These are phyloP conservation scores for Oemleria cerasiformis DNA, from an alignment of 306 rosid species.

Conservation along the genomic window DNA sequence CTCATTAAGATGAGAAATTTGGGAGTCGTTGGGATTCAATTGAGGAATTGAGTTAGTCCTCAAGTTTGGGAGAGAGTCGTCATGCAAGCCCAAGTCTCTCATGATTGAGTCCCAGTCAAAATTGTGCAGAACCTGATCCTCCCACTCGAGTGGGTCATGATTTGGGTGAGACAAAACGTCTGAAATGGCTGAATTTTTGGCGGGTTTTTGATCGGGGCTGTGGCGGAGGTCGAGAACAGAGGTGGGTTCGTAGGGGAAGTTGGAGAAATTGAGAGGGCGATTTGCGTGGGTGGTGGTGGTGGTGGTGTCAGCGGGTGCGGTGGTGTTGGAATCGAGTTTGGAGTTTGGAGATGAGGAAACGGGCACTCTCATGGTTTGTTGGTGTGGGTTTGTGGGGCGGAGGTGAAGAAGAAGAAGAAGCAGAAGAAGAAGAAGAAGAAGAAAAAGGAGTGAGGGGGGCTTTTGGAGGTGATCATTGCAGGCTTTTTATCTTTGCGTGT, in stretches of 20 bases:
- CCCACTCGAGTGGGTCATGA: constrained; percentile 49
- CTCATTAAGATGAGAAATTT: constrained; percentile 34
- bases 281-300: background rate
- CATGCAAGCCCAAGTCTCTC: constrained; percentile 64
- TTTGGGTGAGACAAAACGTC: constrained; percentile 28
- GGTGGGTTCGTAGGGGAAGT: constrained; percentile 67
- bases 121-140: constrained; percentile 59
- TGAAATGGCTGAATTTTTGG: constrained; percentile 10
- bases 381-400: background rate
- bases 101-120: constrained; percentile 83
- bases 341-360: constrained; percentile 36
- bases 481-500: constrained; percentile 68
- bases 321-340: constrained; percentile 29
- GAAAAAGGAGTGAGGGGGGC: constrained; percentile 29
- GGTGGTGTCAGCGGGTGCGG: background rate
- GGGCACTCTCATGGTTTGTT: constrained; percentile 72
- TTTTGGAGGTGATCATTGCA: constrained; percentile 47
- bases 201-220: constrained; percentile 64
- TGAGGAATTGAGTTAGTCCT: constrained; percentile 8
- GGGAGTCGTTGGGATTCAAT: constrained; percentile 26
- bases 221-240: constrained; percentile 78
- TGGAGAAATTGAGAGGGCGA: constrained; percentile 14
- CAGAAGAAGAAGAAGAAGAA: background rate
- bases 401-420: background rate
- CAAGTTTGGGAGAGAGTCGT: constrained; percentile 45